A percentile compares a stretch with the other conserved stretches of the same genome.
Evolutionary conservation across 495 filamentous ascomycete species (phyloP).

Genomic region (Aspergillus asperescens): DNA sequence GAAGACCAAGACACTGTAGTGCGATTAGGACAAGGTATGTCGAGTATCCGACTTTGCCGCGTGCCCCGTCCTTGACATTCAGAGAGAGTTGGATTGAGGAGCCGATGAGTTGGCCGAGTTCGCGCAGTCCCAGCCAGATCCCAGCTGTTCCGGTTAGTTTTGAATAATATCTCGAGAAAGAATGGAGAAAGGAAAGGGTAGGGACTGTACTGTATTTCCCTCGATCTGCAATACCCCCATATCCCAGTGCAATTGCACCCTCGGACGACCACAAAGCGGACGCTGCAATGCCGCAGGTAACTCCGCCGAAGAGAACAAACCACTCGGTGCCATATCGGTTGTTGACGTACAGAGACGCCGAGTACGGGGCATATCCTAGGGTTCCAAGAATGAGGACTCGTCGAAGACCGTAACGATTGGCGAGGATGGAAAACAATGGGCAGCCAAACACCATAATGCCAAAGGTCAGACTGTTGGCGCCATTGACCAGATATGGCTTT

Average conservation of each 20-base stretch:
- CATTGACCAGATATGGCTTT: conserved; percentile 11
- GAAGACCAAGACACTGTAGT: conserved; percentile 5
- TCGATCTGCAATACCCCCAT: conserved; percentile 6
- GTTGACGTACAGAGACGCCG: conserved; percentile 5
- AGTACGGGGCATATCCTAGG: conserved; percentile 11
- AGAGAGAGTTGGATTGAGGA: conserved; percentile 10
- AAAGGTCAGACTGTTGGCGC: conserved; percentile 10
- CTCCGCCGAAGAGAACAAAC: conserved; percentile 12
- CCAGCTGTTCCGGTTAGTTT: conserved; percentile 6
- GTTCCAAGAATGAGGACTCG: conserved; percentile 9
- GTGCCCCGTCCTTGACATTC: conserved; percentile 2
- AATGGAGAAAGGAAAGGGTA: neutral
- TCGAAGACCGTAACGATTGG: conserved; percentile 7
- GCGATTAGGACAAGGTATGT: conserved; percentile 7
- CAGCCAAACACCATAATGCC: conserved; percentile 13
- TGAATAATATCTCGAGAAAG: neutral
- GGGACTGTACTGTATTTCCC: conserved; percentile 2
- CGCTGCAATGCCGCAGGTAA: conserved; percentile 10
- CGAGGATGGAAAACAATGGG: conserved; percentile 10
- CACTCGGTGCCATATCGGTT: conserved; percentile 8
- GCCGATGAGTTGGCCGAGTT: conserved; percentile 12
- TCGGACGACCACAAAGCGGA: conserved; percentile 8
- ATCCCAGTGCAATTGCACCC: conserved; percentile 10
- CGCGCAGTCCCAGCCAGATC: conserved; percentile 11
- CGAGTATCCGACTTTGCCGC: conserved; percentile 8